Base-by-base conservation (phyloP, 2,329 filamentous ascomycete species). In the Moelleriella libera region DNA sequence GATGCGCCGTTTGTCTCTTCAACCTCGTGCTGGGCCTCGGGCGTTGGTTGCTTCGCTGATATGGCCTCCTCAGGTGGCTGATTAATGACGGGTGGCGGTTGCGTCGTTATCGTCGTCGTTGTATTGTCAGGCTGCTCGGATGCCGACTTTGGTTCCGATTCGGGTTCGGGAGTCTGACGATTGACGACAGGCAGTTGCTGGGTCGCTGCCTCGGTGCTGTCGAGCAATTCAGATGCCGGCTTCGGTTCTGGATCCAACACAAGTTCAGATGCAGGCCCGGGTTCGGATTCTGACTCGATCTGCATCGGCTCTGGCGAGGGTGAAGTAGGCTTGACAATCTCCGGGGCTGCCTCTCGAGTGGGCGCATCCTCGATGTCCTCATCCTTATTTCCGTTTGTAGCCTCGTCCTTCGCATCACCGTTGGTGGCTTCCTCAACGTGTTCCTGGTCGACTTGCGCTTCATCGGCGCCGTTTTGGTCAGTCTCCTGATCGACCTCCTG, bases 401-500 rank as follows among this genome's bases (percentile, higher is more conserved):
- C 34, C 12, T 37, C 10, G 9, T 7, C 29, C n/a, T 21, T 7
- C 7, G 14, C 42, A 28, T 32, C 37, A 31, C 32, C 47, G 30
- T 50, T 45, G 46, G 42, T 32, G 10, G 44, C 10, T 11, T 41
- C 10, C 9, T 9, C 34, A 6, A 46, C 47, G 3, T 39, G 31
- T 12, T 37, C 40, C 8, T 32, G 8, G 5, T 42, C 45, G 14
- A 12, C 28, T 12, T 42, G 45, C 29, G 39, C 43, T n/a, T 45
- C 44, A 1, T 30, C 46, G 32, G 39, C 12, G 2, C 31, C 37
- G 11, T 28, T 11, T 28, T 30, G 43, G 45, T 59, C 59, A 30
- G 55, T 53, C n/a, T 51, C 57, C 43, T 69, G 21, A 39, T 43
- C 12, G 2, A 32, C 30, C 5, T 28, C n/a, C 31, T 30, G 43